Evolutionary conservation across 169 alveolate genomes (phyloP).

Genomic region (Cryptosporidium viatorum): DNA sequence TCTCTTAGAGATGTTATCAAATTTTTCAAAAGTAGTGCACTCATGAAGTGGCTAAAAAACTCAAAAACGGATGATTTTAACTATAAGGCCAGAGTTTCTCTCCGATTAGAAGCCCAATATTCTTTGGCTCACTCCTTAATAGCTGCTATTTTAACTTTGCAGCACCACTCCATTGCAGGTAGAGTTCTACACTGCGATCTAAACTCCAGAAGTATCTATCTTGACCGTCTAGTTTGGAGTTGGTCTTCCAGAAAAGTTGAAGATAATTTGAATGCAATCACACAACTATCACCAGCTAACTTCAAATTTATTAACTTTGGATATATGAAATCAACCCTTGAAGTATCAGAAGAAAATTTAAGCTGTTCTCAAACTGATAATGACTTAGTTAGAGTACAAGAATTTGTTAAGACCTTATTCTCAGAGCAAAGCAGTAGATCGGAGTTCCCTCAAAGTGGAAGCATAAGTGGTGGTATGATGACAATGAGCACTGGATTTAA

Average conservation of each 20-base stretch:
- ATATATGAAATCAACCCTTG: constrained; percentile 57
- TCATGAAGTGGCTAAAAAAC: constrained; percentile 34
- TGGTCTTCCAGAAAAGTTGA: constrained; percentile 46
- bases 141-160: constrained; percentile 54
- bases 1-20: constrained; percentile 28
- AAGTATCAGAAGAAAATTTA: constrained; percentile 16
- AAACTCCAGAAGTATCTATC: constrained; percentile 36
- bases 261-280: constrained; percentile 38
- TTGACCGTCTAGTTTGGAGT: constrained; percentile 65
- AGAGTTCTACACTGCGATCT: constrained; percentile 65
- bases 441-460: constrained; percentile 44
- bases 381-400: constrained; percentile 39
- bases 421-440: constrained; percentile 63
- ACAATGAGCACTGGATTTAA: constrained; percentile 38
- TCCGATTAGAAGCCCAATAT: constrained; percentile 59
- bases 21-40: constrained; percentile 49
- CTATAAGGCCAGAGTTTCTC: constrained; percentile 16
- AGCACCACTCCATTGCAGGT: constrained; percentile 72
- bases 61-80: not conserved
- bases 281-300: constrained; percentile 48
- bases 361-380: constrained; percentile 52
- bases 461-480: constrained; percentile 35
- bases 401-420: constrained; percentile 25
- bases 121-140: constrained; percentile 38
- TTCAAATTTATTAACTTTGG: constrained; percentile 58